Percentiles rank a stretch among this genome's conserved stretches.
phyloP scores from a whole-genome alignment of 768 basidiomycete species.

The Mrakia gelida region DNA sequence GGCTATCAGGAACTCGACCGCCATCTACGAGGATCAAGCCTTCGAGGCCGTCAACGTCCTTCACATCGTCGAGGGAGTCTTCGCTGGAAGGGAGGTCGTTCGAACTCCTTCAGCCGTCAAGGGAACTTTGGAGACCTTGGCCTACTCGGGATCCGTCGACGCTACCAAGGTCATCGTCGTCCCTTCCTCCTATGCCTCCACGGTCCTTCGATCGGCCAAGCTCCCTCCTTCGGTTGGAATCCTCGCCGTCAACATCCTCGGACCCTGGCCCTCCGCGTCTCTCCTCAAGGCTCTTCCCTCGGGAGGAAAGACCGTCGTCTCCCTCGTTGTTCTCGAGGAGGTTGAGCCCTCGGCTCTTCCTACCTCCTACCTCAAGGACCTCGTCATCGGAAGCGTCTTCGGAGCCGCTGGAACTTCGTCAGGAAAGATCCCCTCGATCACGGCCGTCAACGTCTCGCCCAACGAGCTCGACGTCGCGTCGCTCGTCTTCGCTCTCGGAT shows the following conservation, averaged over 20 bases:
- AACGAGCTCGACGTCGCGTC: constrained; percentile 19
- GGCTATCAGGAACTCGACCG: constrained; percentile 66
- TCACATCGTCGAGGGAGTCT: constrained; percentile 86
- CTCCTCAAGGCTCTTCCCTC: constrained; percentile 53
- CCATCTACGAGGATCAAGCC: constrained; percentile 64
- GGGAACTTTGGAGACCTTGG: constrained; percentile 58
- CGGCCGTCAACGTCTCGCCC: constrained; percentile 10
- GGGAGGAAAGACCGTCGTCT: constrained; percentile 50
- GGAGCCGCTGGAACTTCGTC: constrained; percentile 20
- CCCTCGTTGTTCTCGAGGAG: constrained; percentile 70
- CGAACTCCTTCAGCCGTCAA: constrained; percentile 48
- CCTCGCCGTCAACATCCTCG: constrained; percentile 69
- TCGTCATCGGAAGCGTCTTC: constrained; percentile 53
- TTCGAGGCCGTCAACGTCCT: constrained; percentile 58
- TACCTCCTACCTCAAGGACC: constrained; percentile 60
- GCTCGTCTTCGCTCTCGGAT: constrained; percentile 35
- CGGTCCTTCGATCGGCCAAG: constrained; percentile 56
- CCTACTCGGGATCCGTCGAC: constrained; percentile 62
- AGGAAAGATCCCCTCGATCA: constrained; percentile 27
- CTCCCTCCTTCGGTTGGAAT: constrained; percentile 57
- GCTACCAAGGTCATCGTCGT: constrained; percentile 66
- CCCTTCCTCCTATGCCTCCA: constrained; percentile 55
- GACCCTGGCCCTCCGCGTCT: constrained; percentile 67
- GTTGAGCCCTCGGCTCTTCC: constrained; percentile 52
- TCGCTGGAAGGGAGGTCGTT: constrained; percentile 65